Base-by-base conservation (phyloP, 495 filamentous ascomycete genomes). In the Pyronema domesticum region DNA sequence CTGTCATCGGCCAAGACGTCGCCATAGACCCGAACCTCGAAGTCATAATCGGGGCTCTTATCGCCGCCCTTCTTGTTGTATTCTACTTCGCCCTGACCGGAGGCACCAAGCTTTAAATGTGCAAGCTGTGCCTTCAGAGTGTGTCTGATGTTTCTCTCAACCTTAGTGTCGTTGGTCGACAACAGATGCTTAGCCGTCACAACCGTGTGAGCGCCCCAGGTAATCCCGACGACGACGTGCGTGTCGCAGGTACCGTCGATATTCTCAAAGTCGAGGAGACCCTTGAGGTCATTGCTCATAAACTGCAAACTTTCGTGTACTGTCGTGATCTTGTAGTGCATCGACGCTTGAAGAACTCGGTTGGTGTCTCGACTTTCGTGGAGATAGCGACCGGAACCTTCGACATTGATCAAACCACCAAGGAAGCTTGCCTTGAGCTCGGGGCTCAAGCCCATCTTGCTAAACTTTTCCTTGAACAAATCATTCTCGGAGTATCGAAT, bases 161-260 rank as follows among this genome's bases (percentile, higher is more conserved):
- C 37, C 37, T n/a, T 8, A 40, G 8, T n/a, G 8, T 40, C 37
- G 8, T n/a, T 40, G 37, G 8, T n/a, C 9, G 37, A 40, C 8
- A 54, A n/a, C 9, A 18, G 43, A 19, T 18, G 40, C 18, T 34
- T 48, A 3, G 45, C 60, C 7, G 36, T 55, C 1, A 66, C 36
- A 17, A 64, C 23, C 9, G 44, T 64, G 36, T 60, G 44, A 11
- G 52, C 55, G 10, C 65, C 65, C 60, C 63, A 67, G 23, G 56
- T 44, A 30, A 68, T 60, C 23, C 42, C 55, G 11, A 33, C 59
- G 18, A 65, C 58, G 9, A 65, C 48, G 53, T 67, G 65, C 17
- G 62, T 67, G 39, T 53, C 60, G 13, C 59, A 40, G 18, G 48
- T n/a, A 13, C 11, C 37, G 14, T 51, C 14, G 7, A 61, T 10